Conservation (phyloP, 2,329 filamentous ascomycete genomes). For the Pseudogymnoascus sp. region DNA sequence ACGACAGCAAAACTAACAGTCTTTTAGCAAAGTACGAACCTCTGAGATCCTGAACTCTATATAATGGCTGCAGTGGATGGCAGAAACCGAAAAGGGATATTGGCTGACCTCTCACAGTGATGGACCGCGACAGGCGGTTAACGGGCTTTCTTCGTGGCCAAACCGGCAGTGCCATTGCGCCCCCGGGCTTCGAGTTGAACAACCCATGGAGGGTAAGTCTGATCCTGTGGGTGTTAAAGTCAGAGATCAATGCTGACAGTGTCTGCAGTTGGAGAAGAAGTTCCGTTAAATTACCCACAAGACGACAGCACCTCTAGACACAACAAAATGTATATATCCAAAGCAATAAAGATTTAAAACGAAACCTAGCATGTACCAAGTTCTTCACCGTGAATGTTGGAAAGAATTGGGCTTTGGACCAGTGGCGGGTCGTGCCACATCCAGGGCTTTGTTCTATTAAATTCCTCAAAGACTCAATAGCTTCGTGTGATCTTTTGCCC, state of each 20-base stretch:
- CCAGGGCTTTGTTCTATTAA: neutral
- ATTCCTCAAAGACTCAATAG: neutral
- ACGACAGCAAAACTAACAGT: constrained; percentile 21
- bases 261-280: constrained; percentile 10
- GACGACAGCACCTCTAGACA: neutral
- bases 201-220: constrained; percentile 36
- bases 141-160: constrained; percentile 35
- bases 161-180: constrained; percentile 31
- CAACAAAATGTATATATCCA: constrained; percentile 9
- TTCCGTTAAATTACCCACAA: constrained; percentile 1
- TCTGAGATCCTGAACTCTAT: neutral
- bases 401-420: neutral
- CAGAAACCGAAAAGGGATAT: neutral
- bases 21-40: constrained; percentile 30
- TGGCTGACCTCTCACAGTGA: constrained; percentile 28
- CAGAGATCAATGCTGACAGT: neutral
- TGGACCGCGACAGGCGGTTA: constrained; percentile 36
- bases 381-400: neutral
- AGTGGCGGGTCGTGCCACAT: neutral
- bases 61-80: constrained; percentile 18
- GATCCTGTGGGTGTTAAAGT: neutral
- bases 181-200: constrained; percentile 35
- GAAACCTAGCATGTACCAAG: neutral
- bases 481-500: neutral
- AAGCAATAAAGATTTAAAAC: constrained; percentile 1